These are phyloP conservation scores for Ajuga reptans DNA, from an alignment of 305 asterid genomes.

Conservation along the genomic window DNA sequence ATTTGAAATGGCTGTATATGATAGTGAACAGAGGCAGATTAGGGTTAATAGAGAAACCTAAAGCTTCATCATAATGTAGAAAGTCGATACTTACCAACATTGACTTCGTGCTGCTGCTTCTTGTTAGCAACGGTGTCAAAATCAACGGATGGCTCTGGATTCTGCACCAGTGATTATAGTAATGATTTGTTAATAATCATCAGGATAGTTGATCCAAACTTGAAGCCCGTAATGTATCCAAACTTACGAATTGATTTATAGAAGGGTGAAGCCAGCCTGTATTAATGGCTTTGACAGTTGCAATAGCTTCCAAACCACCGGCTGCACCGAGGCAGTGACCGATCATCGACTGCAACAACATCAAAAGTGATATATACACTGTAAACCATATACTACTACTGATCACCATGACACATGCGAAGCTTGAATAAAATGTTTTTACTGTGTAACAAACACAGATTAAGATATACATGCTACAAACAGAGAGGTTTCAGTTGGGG, in stretches of 20 bases:
- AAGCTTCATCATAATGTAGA: neutral
- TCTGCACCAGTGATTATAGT: slow-evolving; percentile 37
- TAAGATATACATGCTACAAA: neutral
- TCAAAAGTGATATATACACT: slow-evolving; percentile 12
- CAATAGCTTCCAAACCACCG: slow-evolving; percentile 95
- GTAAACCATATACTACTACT: neutral
- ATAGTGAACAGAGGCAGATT: slow-evolving; percentile 6
- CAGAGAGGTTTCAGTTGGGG: slow-evolving; percentile 13
- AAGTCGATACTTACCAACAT: slow-evolving; percentile 61
- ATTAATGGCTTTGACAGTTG: slow-evolving; percentile 79
- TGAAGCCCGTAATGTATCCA: neutral
- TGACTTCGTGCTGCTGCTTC: slow-evolving; percentile 80
- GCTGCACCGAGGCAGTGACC: slow-evolving; percentile 99
- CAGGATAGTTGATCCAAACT: neutral
- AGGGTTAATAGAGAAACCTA: neutral
- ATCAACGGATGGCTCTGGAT: slow-evolving; percentile 86
- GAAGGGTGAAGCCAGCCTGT: slow-evolving; percentile 98
- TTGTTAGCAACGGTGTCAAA: slow-evolving; percentile 77
- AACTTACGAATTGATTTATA: slow-evolving; percentile 81
- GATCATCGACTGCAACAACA: slow-evolving; percentile 71
- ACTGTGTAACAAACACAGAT: neutral
- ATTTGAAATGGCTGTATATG: slow-evolving; percentile 72
- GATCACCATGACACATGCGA: neutral
- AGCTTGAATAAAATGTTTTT: neutral
- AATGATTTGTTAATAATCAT: neutral